These are phyloP conservation scores for Trichoderma citrinoviride DNA, from an alignment of 2,329 filamentous ascomycete species.

Conservation along the genomic window DNA sequence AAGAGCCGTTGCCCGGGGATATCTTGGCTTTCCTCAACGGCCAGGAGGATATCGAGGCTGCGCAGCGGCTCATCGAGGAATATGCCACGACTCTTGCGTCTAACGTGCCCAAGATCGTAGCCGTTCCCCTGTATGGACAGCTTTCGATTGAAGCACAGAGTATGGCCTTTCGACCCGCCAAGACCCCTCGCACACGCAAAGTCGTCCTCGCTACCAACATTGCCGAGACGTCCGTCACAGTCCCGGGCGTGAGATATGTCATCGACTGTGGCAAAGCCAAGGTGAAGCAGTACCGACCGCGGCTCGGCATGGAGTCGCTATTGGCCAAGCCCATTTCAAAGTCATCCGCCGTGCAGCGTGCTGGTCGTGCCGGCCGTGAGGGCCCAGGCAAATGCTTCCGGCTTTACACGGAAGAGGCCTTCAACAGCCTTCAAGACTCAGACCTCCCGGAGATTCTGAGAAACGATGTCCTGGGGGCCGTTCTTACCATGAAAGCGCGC, in stretches of 20 bases:
- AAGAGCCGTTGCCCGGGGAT: constrained; percentile 89
- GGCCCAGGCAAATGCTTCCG: constrained; percentile 85
- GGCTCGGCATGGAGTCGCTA: constrained; percentile 84
- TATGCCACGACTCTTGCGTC: constrained; percentile 70
- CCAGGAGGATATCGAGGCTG: constrained; percentile 84
- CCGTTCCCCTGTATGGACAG: constrained; percentile 85
- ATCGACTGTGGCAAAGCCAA: constrained; percentile 94
- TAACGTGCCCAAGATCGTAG: constrained; percentile 68
- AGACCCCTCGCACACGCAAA: constrained; percentile 73
- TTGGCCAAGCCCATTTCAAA: constrained; percentile 88
- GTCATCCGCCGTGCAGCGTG: constrained; percentile 87
- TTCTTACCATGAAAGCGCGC: constrained; percentile 90
- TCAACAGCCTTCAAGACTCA: constrained; percentile 64
- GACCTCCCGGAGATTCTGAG: constrained; percentile 87
- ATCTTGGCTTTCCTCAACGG: constrained; percentile 90
- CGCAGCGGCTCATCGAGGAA: constrained; percentile 78
- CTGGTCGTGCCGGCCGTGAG: constrained; percentile 90
- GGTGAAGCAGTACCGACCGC: constrained; percentile 82
- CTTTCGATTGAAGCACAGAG: constrained; percentile 85
- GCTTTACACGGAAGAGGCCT: constrained; percentile 80
- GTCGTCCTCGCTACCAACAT: constrained; percentile 94
- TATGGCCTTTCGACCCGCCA: constrained; percentile 74
- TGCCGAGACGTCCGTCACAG: constrained; percentile 96
- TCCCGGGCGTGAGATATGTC: constrained; percentile 87
- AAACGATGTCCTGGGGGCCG: constrained; percentile 80